phyloP scores from a whole-genome alignment of 2,329 filamentous ascomycete genomes.

The Aspergillus floridensis region DNA sequence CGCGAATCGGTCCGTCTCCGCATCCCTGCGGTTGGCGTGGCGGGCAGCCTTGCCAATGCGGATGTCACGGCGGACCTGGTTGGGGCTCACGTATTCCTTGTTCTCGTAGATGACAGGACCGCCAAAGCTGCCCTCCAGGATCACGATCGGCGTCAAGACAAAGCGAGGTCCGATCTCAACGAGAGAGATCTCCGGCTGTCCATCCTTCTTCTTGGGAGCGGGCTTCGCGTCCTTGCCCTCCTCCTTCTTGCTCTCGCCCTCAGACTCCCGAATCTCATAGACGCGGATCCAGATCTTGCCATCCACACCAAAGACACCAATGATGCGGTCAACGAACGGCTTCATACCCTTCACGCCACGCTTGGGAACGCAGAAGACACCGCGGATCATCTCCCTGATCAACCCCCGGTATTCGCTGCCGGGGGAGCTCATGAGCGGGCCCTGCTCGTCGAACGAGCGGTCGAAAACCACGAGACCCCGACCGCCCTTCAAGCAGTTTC shows the following conservation, averaged over 20 bases:
- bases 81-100: slow-evolving; percentile 93
- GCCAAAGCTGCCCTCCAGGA: slow-evolving; percentile 91
- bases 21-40: slow-evolving; percentile 75
- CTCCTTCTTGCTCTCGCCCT: slow-evolving; percentile 55
- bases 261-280: slow-evolving; percentile 87
- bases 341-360: slow-evolving; percentile 79
- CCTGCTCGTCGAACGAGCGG: slow-evolving; percentile 74
- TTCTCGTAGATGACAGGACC: slow-evolving; percentile 98
- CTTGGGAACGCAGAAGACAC: slow-evolving; percentile 89
- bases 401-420: slow-evolving; percentile 46
- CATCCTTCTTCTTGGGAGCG: slow-evolving; percentile 46
- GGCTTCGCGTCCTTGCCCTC: slow-evolving; percentile 42
- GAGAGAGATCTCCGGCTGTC: slow-evolving; percentile 73
- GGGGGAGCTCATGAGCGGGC: slow-evolving; percentile 65
- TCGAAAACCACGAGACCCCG: slow-evolving; percentile 91
- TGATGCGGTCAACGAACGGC: slow-evolving; percentile 93
- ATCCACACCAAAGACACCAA: slow-evolving; percentile 86
- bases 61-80: slow-evolving; percentile 84
- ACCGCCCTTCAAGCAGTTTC: slow-evolving; percentile 93
- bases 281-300: slow-evolving; percentile 95
- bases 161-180: slow-evolving; percentile 94
- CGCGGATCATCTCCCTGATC: slow-evolving; percentile 83
- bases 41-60: slow-evolving; percentile 71
- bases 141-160: slow-evolving; percentile 89
- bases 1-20: slow-evolving; percentile 66